Evolutionary conservation across 2,329 filamentous ascomycete species (phyloP).

Genomic region (Sordariomycetes sp.): DNA sequence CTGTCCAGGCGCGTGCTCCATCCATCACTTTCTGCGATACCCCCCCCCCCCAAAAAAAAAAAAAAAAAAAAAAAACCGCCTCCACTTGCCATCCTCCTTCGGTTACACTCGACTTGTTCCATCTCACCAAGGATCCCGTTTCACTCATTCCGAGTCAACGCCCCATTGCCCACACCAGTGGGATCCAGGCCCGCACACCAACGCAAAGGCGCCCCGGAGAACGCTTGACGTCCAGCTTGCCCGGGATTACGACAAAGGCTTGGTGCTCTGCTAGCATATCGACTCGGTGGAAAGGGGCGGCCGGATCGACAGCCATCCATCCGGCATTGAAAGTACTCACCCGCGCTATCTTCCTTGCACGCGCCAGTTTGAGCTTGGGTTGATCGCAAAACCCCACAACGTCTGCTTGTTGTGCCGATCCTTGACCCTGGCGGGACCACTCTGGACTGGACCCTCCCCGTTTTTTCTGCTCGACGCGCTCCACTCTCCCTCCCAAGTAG

Average conservation of each 20-base stretch:
- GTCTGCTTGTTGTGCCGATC: constrained; percentile 1
- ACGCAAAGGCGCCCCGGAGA: background rate
- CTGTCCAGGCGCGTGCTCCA: background rate
- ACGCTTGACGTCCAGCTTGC: background rate
- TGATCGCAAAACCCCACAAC: background rate
- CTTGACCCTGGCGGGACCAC: background rate
- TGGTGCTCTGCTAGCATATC: background rate
- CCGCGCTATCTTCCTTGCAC: background rate
- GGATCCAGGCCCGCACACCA: background rate
- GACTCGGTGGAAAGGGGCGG: background rate
- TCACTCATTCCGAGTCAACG: background rate
- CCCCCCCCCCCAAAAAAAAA: too few species aligned
- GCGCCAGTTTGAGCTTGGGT: constrained; percentile 1
- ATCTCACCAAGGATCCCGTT: background rate
- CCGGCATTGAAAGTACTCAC: constrained; percentile 1
- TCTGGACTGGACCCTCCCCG: background rate
- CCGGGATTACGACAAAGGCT: background rate
- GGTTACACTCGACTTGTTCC: background rate
- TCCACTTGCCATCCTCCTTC: background rate
- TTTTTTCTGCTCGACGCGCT: background rate
- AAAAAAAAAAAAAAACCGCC: too few species aligned
- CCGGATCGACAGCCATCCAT: background rate
- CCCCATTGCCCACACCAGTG: background rate
- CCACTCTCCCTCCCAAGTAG: background rate
- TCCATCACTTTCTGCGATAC: background rate